Evolutionary conservation across 2,329 filamentous ascomycete species (phyloP).

Genomic region (Hortaea sp.): DNA sequence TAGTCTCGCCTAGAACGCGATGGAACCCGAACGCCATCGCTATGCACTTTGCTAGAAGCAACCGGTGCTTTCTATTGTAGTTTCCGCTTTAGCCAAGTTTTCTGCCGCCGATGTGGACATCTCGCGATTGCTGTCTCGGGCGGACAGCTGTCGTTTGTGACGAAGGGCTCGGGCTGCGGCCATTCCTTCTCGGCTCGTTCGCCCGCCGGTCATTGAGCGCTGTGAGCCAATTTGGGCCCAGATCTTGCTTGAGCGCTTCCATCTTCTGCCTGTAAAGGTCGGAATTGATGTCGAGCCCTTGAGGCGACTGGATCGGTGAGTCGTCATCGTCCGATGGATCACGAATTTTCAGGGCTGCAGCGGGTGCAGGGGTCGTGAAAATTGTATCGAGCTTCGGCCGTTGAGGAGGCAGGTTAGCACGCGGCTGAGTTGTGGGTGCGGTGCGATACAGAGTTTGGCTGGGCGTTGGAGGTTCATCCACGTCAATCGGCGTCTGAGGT

Average conservation of each 20-base stretch:
- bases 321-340: slow-evolving; percentile 21
- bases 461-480: slow-evolving; percentile 14
- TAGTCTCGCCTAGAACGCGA: too few relatives aligned
- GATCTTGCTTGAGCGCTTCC: slow-evolving; percentile 71
- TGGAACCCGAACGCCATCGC: not conserved
- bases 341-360: slow-evolving; percentile 15
- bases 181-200: slow-evolving; percentile 20
- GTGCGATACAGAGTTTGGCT: slow-evolving; percentile 15
- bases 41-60: not conserved
- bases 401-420: slow-evolving; percentile 3
- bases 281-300: slow-evolving; percentile 17
- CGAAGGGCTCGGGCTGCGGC: slow-evolving; percentile 18
- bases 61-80: not conserved
- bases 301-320: slow-evolving; percentile 16
- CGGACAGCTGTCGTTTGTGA: slow-evolving; percentile 15
- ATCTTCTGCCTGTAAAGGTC: slow-evolving; percentile 69
- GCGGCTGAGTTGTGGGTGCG: slow-evolving; percentile 10
- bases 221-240: slow-evolving; percentile 79
- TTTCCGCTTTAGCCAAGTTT: not conserved
- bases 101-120: slow-evolving; percentile 20
- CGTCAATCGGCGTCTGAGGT: slow-evolving; percentile 8
- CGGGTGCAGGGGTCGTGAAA: slow-evolving; percentile 18
- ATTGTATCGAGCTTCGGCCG: slow-evolving; percentile 20
- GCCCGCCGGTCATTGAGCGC: slow-evolving; percentile 69
- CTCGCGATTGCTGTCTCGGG: slow-evolving; percentile 15